These are phyloP conservation scores for Prasinococcaceae sp. DNA, from an alignment of 139 green algal genomes.

Conservation along the genomic window DNA sequence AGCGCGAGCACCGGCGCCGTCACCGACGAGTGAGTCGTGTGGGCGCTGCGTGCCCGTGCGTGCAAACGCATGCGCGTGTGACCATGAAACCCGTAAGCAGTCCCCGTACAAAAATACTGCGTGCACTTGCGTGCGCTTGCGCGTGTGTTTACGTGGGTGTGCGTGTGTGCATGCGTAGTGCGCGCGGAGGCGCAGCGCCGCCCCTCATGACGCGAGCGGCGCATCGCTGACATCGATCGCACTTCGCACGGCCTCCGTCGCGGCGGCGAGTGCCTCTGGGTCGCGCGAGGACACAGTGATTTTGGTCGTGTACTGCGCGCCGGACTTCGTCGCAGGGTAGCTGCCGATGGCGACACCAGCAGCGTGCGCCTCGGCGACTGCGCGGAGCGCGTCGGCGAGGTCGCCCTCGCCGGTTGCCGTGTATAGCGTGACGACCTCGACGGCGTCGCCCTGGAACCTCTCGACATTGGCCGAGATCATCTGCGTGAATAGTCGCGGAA, in stretches of 20 bases:
- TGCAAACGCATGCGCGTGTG: no score
- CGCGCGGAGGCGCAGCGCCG: no score
- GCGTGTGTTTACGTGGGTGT: no score
- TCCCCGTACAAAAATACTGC: no score
- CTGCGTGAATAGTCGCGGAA: slow-evolving; percentile 47
- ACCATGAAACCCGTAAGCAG: no score
- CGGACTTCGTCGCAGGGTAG: not conserved
- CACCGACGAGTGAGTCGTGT: slow-evolving; percentile 75
- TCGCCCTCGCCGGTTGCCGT: slow-evolving; percentile 7
- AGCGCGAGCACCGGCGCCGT: slow-evolving; percentile 76
- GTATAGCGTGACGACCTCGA: not conserved
- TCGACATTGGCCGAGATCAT: not conserved
- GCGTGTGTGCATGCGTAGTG: no score
- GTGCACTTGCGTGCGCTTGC: no score
- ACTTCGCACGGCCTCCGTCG: no score
- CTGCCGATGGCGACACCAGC: slow-evolving; percentile 10
- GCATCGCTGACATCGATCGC: no score
- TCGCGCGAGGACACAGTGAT: not conserved
- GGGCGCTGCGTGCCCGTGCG: no score
- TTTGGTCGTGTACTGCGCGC: slow-evolving; percentile 5
- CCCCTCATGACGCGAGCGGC: no score
- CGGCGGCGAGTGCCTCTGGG: no score
- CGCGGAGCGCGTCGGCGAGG: not conserved
- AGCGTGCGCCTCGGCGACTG: not conserved
- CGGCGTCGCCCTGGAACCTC: not conserved